Evolutionary conservation across 2,329 filamentous ascomycete genomes (phyloP), one percentile per base, ranked within the genome.

Genomic region (Fusarium sp.): DNA sequence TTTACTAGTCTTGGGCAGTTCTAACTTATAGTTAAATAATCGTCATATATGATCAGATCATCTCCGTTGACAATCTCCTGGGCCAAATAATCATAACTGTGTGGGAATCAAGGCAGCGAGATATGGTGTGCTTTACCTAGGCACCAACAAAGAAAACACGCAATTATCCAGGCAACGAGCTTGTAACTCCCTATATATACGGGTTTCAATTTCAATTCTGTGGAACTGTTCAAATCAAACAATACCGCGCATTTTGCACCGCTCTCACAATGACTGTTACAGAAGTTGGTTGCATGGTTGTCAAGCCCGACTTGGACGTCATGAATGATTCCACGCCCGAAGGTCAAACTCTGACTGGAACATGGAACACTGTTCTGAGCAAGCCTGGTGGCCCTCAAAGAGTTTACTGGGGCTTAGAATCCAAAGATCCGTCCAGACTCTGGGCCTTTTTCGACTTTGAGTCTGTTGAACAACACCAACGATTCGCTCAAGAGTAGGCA

Each of bases 391-490:
- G 64, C 0, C 64, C 64, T 3, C 49, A 39, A 3, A 4, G 52
- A 10, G 52, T 66, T 6, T 67, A 51, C 23, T 67, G 52, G 52
- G 64, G 62, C 1, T 33, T 62, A 7, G 64, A 67, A 3, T 30
- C 22, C 2, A n/a, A 23, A 0, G 23, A 66, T 2, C 8, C 52
- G 1, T 62, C 32, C 0, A 66, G 41, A 8, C 1, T 67, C 6
- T 67, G 64, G 64, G 35, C 32, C 10, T 66, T 67, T 23, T 67
- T 67, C 14, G 64, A 67, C 25, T 67, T 55, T 30, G 57, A 48
- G 8, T 62, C 64, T 0, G 17, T 66, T 2, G 51, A 62, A 6
- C 64, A 67, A 17, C 62, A 67, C 15, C 19, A 25, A 0, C 19
- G 1, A 1, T 67, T 67, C 13, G 64, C 64, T 2, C n/a, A 44